Conservation (phyloP, 2,329 filamentous ascomycete species). For the Verticillium tricorpus region DNA sequence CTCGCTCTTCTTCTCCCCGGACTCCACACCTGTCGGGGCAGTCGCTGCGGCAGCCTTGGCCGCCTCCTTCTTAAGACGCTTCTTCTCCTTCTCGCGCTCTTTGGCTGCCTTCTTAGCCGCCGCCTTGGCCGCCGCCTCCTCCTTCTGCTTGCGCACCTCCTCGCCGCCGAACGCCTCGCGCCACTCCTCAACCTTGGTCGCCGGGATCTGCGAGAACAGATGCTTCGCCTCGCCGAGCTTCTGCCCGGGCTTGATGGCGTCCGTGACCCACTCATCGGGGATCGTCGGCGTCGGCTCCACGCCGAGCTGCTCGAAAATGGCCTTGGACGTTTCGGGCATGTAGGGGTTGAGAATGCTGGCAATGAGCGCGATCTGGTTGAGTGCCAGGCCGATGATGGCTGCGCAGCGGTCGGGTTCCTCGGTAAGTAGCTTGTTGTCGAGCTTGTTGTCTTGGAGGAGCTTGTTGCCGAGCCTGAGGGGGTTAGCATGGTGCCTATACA, state of each 20-base stretch:
- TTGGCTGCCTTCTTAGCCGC: conserved; percentile 48
- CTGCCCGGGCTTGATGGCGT: conserved; percentile 65
- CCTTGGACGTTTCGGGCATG: conserved; percentile 72
- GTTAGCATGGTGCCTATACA: neutral
- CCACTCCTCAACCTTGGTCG: conserved; percentile 81
- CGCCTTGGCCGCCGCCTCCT: conserved; percentile 45
- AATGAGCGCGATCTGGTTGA: conserved; percentile 80
- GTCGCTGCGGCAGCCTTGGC: conserved; percentile 16
- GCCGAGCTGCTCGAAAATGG: conserved; percentile 75
- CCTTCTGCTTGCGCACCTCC: conserved; percentile 65
- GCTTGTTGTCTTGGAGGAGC: conserved; percentile 46
- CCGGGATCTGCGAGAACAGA: conserved; percentile 78
- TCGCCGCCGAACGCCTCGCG: conserved; percentile 66
- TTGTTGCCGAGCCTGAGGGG: conserved; percentile 36
- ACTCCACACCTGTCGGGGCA: conserved; percentile 14
- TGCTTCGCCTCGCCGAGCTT: conserved; percentile 75
- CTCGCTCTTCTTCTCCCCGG: conserved; percentile 17
- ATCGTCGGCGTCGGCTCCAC: conserved; percentile 48
- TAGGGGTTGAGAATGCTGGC: conserved; percentile 77
- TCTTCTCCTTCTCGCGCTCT: conserved; percentile 46
- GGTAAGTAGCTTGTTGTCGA: conserved; percentile 50
- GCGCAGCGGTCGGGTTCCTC: conserved; percentile 51
- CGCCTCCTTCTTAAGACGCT: conserved; percentile 33
- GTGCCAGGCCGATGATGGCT: conserved; percentile 67
- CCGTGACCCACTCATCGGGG: conserved; percentile 61